Evolutionary conservation across 169 alveolate species (phyloP).

Genomic region (Plasmodium sp.): DNA sequence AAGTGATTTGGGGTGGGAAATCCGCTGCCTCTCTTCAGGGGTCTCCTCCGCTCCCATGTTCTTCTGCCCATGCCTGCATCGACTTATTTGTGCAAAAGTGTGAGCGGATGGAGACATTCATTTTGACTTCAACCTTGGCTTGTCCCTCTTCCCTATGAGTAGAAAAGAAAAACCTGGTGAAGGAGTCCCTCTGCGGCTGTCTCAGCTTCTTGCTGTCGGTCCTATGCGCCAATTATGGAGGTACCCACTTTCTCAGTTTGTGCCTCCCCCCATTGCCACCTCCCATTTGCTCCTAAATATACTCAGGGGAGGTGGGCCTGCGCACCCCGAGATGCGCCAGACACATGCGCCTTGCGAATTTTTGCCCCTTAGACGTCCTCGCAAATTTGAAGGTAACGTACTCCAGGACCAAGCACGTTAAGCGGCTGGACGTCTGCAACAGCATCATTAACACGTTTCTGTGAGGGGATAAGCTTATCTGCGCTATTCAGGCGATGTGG

Average conservation of each 20-base stretch:
- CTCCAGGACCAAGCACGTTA: conserved; percentile 45
- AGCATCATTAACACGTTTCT: conserved; percentile 18
- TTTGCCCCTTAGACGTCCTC: conserved; percentile 19
- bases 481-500: not conserved
- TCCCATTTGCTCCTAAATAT: not conserved
- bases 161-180: conserved; percentile 1
- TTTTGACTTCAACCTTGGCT: not conserved
- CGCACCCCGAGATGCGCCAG: not conserved
- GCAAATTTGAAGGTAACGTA: conserved; percentile 11
- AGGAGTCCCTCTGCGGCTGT: conserved; percentile 27
- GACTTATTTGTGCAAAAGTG: not conserved
- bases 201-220: conserved; percentile 13
- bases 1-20: not conserved
- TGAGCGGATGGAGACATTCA: not conserved
- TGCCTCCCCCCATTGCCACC: not conserved
- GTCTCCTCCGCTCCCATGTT: not conserved
- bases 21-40: not conserved
- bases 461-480: not conserved
- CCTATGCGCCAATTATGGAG: conserved; percentile 5
- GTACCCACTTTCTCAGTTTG: not conserved
- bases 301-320: not conserved
- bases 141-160: not conserved
- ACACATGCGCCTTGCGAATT: not conserved
- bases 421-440: conserved; percentile 48
- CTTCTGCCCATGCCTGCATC: not conserved